A percentile compares a stretch with the other conserved stretches of the same genome.
These are phyloP conservation scores for Plasmodium coatneyi DNA, from an alignment of 169 alveolate species.

Conservation along the genomic window DNA sequence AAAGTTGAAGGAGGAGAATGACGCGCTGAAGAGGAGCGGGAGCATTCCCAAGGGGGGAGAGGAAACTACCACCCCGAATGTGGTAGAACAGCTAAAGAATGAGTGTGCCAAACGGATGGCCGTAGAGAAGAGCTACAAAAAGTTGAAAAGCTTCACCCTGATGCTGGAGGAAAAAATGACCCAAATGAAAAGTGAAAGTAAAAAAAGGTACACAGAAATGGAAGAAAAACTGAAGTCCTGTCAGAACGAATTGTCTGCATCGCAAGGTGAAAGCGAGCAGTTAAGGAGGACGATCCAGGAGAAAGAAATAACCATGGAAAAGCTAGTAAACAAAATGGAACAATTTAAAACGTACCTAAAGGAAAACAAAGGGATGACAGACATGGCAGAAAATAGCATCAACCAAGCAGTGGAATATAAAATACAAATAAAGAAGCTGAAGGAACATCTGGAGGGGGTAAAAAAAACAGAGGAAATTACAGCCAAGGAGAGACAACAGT, in stretches of 20 bases:
- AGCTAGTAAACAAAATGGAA: conserved; percentile 32
- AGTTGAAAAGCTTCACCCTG: conserved; percentile 52
- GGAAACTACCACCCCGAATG: neutral
- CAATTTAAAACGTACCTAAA: conserved; percentile 20
- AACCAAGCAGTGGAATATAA: conserved; percentile 29
- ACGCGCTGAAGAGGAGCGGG: conserved; percentile 1
- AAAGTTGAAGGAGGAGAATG: conserved; percentile 71
- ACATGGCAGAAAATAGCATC: conserved; percentile 1
- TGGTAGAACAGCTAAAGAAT: neutral
- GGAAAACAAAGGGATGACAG: conserved; percentile 8
- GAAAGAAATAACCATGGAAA: conserved; percentile 10
- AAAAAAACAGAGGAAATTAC: conserved; percentile 70
- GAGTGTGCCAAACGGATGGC: conserved; percentile 18
- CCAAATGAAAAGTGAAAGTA: conserved; percentile 19
- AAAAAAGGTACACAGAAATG: neutral
- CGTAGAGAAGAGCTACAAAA: conserved; percentile 55
- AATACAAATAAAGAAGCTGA: conserved; percentile 46
- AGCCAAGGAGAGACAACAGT: conserved; percentile 71
- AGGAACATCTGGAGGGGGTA: conserved; percentile 29
- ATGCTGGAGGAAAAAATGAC: conserved; percentile 45
- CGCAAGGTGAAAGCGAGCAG: conserved; percentile 11
- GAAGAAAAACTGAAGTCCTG: conserved; percentile 39
- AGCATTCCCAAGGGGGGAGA: neutral
- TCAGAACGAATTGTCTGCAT: neutral
- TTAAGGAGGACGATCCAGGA: conserved; percentile 28